These are phyloP conservation scores for Castanea sativa DNA, from an alignment of 306 rosid genomes.

Conservation along the genomic window DNA sequence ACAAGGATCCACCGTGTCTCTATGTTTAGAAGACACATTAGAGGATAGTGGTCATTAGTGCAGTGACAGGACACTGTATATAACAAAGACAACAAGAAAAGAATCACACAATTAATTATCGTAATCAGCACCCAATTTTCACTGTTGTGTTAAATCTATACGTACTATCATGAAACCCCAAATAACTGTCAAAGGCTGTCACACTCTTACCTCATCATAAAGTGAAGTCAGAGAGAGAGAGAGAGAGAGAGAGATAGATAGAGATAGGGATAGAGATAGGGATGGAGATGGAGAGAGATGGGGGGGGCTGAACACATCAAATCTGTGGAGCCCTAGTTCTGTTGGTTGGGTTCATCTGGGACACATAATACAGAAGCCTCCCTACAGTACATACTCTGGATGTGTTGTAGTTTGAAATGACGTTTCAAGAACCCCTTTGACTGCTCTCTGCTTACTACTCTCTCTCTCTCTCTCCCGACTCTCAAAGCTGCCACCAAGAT, in stretches of 20 bases:
- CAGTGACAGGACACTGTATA: slow-evolving; percentile 44
- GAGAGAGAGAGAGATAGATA: not conserved
- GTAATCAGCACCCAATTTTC: slow-evolving; percentile 23
- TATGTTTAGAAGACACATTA: slow-evolving; percentile 2
- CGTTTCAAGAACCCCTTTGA: slow-evolving; percentile 40
- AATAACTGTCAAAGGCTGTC: slow-evolving; percentile 24
- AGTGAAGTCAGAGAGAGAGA: not conserved
- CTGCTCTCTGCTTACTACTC: not conserved
- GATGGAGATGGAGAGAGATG: too few relatives aligned
- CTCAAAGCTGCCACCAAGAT: slow-evolving; percentile 54
- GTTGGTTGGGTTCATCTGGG: slow-evolving; percentile 32
- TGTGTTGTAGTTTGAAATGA: slow-evolving; percentile 58
- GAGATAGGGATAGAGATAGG: too few relatives aligned
- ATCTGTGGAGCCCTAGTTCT: slow-evolving; percentile 34
- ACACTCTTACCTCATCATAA: slow-evolving; percentile 9
- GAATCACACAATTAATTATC: slow-evolving; percentile 35
- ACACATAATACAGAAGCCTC: slow-evolving; percentile 28
- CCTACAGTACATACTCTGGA: slow-evolving; percentile 42
- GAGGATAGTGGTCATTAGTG: slow-evolving; percentile 33
- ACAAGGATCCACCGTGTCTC: slow-evolving; percentile 55
- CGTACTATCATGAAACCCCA: slow-evolving; percentile 14
- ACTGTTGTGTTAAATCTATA: slow-evolving; percentile 28
- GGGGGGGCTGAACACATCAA: slow-evolving; percentile 1
- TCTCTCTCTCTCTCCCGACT: not conserved
- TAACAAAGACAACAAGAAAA: slow-evolving; percentile 32